These are phyloP conservation scores for Phytopythium litorale DNA, from an alignment of 352 stramenopile genomes.

Conservation along the genomic window DNA sequence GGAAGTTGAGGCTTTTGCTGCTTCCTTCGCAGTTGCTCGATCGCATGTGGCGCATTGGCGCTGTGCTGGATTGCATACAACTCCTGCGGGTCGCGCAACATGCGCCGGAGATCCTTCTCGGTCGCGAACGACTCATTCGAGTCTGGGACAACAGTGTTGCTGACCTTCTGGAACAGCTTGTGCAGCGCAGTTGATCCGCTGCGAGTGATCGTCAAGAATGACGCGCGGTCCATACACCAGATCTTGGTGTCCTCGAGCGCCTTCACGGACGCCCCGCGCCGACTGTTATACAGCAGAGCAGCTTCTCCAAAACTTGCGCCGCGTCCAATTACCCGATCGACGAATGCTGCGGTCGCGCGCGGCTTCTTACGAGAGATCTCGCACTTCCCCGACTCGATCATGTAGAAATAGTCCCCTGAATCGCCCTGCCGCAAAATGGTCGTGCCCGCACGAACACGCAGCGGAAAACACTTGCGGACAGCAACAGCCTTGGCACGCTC, in stretches of 20 bases:
- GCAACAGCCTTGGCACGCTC: constrained; percentile 72
- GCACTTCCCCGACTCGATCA: constrained; percentile 74
- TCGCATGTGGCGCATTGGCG: constrained; percentile 11
- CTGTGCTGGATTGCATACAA: constrained; percentile 27
- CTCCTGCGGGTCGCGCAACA: constrained; percentile 43
- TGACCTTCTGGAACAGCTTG: constrained; percentile 70
- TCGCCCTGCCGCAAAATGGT: constrained; percentile 77
- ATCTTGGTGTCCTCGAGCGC: constrained; percentile 87
- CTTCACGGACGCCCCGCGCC: constrained; percentile 89
- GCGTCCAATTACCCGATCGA: constrained; percentile 68
- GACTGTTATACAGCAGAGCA: constrained; percentile 95
- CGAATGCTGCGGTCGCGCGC: constrained; percentile 35
- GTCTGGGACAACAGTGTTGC: constrained; percentile 29
- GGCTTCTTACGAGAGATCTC: constrained; percentile 73
- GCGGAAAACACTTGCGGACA: constrained; percentile 80
- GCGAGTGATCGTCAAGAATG: constrained; percentile 81
- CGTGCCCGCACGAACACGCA: constrained; percentile 53
- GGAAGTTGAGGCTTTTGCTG: not conserved
- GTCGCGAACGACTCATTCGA: constrained; percentile 58
- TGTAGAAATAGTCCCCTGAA: constrained; percentile 84
- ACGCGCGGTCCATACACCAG: constrained; percentile 90
- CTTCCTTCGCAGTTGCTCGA: not conserved
- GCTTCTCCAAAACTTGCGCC: constrained; percentile 93
- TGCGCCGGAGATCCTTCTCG: constrained; percentile 45
- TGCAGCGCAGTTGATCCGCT: constrained; percentile 74